Base-by-base conservation (phyloP, 1,284 basidiomycete genomes). In the Phylloporus gajari region DNA sequence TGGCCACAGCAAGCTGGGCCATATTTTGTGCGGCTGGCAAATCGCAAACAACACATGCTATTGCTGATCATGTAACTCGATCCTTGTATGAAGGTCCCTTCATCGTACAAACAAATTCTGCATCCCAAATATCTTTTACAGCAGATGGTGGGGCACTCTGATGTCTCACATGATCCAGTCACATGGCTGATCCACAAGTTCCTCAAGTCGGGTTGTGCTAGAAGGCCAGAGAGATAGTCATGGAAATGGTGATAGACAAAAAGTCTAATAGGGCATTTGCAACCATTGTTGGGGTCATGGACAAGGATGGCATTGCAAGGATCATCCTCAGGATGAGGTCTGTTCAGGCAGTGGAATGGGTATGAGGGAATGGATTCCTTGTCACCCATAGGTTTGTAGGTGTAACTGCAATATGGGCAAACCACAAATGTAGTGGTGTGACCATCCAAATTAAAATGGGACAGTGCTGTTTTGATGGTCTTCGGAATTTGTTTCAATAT, bases 11-110 rank as follows among this genome's bases (percentile, higher is more conserved):
- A 12, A 75, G 3, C n/a, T 72, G 75, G 0, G 51, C 68, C 30
- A 75, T 65, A 68, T 86, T 81, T 5, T 81, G 71, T 2, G 81
- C 79, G 2, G 82, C 84, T 0, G 78, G 81, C 25, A 86, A 76
- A 72, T 86, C 83, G 56, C 79, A 83, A 0, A 86, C 75, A 0
- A 77, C 40, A 40, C 76, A 75, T 5, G 77, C 72, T 12, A 84
- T 27, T 0, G 77, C 77, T 1, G 74, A 71, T 15, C 68, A 25
- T 7, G 74, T 74, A 1, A 74, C 17, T 1, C 74, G 65, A 7
- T 81, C 78, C 9, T 6, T 51, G 27, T 38, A 67, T 68, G 23
- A 38, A 17, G 68, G 70, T 25, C 66, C 68, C 27, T 51, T 44
- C 38, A 75, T 68, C 7, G 27, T 51, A 3, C 38, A 5, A 13